phyloP scores from a whole-genome alignment of 2,329 filamentous ascomycete species.

The Penicillium sp. region DNA sequence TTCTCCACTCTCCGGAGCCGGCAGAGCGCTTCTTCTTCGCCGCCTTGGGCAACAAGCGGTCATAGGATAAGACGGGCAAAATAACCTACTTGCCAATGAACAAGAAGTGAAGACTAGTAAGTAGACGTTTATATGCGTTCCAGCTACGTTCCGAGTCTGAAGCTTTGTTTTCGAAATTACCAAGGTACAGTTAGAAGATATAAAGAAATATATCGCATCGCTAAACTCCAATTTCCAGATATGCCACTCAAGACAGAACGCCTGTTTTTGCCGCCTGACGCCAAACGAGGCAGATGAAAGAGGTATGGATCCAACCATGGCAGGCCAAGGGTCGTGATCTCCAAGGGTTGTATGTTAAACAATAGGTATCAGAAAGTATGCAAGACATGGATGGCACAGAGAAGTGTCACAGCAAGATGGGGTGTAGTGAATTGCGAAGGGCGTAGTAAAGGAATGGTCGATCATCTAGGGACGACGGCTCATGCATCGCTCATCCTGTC shows the following conservation, averaged over 20 bases:
- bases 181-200: conserved; percentile 9
- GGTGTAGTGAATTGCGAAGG: not conserved
- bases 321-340: not conserved
- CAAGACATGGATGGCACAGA: not conserved
- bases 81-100: not conserved
- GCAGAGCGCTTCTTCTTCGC: not conserved
- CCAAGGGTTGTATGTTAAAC: not conserved
- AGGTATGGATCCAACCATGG: not conserved
- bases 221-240: conserved; percentile 27
- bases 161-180: not conserved
- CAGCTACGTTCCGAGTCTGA: conserved; percentile 3
- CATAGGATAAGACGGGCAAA: conserved; percentile 3
- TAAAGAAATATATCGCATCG: conserved; percentile 13
- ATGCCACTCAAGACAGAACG: conserved; percentile 23
- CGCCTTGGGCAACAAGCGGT: conserved; percentile 16
- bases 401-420: not conserved
- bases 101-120: not conserved
- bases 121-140: not conserved
- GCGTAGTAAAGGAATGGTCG: not conserved
- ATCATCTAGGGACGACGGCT: not conserved
- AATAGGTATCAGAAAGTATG: not conserved
- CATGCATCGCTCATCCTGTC: conserved; percentile 31
- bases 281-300: conserved; percentile 3
- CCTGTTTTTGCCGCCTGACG: conserved; percentile 23
- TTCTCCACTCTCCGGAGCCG: conserved; percentile 16